phyloP scores from a whole-genome alignment of 768 basidiomycete species.

The Exsudoporus frostii region DNA sequence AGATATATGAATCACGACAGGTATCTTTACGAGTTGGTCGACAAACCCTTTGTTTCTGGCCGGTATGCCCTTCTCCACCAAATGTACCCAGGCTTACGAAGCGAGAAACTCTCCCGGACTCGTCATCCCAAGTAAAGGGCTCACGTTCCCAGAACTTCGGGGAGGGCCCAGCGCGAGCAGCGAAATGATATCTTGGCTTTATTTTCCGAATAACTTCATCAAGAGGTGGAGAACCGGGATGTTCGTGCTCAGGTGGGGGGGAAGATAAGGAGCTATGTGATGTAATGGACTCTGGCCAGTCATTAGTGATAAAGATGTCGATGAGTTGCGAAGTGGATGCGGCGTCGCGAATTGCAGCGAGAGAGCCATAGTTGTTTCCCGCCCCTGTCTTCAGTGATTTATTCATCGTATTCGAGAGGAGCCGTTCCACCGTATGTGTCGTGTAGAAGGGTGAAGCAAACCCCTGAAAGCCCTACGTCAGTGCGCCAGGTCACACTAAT shows the following conservation, averaged over 20 bases:
- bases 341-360: constrained; percentile 64
- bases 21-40: background rate
- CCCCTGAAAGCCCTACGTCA: constrained; percentile 43
- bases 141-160: constrained; percentile 94
- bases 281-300: constrained; percentile 68
- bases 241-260: constrained; percentile 41
- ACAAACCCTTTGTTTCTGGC: constrained; percentile 84
- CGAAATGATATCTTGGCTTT: constrained; percentile 88
- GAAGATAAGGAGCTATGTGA: constrained; percentile 55
- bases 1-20: constrained; percentile 5
- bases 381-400: constrained; percentile 43
- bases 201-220: constrained; percentile 62
- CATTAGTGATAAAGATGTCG: constrained; percentile 80
- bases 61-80: constrained; percentile 53
- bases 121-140: constrained; percentile 82
- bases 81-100: constrained; percentile 90
- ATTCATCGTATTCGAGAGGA: constrained; percentile 66
- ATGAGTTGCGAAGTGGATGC: constrained; percentile 61
- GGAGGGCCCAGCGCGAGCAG: constrained; percentile 57
- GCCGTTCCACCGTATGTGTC: constrained; percentile 62
- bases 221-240: constrained; percentile 51
- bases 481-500: background rate
- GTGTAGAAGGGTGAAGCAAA: constrained; percentile 77
- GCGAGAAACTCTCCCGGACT: constrained; percentile 57
- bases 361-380: constrained; percentile 54